These are phyloP conservation scores for Cicer arietinum DNA, from an alignment of 306 rosid genomes.

Conservation along the genomic window DNA sequence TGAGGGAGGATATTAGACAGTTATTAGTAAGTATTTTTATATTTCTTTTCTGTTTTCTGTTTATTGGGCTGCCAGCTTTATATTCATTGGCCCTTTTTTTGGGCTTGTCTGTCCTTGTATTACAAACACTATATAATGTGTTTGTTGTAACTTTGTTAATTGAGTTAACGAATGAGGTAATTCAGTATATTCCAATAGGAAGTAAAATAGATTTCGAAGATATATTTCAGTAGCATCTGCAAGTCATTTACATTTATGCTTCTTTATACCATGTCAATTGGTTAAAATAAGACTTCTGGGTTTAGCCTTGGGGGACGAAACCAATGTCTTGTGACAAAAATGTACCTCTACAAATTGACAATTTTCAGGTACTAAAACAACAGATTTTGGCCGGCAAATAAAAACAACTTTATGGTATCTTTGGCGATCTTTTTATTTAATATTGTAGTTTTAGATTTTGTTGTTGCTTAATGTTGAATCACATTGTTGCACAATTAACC, in stretches of 20 bases:
- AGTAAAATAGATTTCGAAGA: neutral
- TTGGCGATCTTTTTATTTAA: neutral
- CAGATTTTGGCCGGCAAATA: constrained; percentile 63
- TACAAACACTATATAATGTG: no score
- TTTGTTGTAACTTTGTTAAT: no score
- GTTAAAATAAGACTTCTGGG: no score
- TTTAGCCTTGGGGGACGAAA: neutral
- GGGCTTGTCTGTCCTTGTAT: no score
- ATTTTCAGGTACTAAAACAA: constrained; percentile 9
- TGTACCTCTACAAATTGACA: constrained; percentile 16
- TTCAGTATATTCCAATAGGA: neutral
- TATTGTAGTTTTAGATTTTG: neutral
- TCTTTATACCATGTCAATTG: no score
- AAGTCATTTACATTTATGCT: no score
- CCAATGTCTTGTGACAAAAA: constrained; percentile 5
- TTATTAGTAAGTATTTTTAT: no score
- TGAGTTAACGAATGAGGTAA: no score
- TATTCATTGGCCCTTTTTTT: no score
- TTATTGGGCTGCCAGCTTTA: no score
- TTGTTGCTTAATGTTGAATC: neutral
- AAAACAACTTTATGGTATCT: constrained; percentile 1
- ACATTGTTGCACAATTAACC: neutral
- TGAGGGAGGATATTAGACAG: no score
- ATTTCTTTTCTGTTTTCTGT: no score
- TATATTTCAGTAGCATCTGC: neutral